Evolutionary conservation across 2,329 filamentous ascomycete genomes (phyloP), one percentile per base, ranked within the genome.

Genomic region (Colletotrichum costaricense): DNA sequence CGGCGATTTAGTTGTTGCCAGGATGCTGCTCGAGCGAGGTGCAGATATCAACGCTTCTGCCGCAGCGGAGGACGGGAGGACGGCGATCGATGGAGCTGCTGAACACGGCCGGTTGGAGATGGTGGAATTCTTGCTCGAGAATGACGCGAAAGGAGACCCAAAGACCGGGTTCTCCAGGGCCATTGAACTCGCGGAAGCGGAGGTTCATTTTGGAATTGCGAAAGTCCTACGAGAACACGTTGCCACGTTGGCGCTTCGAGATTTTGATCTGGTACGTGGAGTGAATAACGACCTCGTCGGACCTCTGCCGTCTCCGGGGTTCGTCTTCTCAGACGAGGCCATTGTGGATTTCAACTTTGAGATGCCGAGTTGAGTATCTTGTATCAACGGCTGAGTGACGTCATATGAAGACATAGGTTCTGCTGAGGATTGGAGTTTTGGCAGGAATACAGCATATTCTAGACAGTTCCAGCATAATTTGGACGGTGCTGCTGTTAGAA

Each of bases 61-160:
- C 8, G 57, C 56, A 2, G 30, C 5, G 1, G 49, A 42, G n/a
- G 8, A 56, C 1, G 57, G 66, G 1, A 14, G 58, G 6, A 69
- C 66, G 12, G 66, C 66, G 1, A 12, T 69, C 2, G 66, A 69
- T 2, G 58, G 57, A 8, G 66, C 66, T 6, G 66, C 66, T 3
- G 66, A 63, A 2, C 30, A 56, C 4, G 66, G 66, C 16, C 42
- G 58, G 2, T 2, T 69, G 12, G 58, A 69, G 4, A 63, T 63
- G 58, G 42, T 69, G 0, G 5, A 28, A 14, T 35, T 63, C 12
- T 8, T 69, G n/a, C 19, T 69, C 4, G 16, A 30, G 1, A 12
- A 4, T n/a, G 52, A 35, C 12, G 52, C 33, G 0, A 28, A 16
- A 42, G 22, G 24, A 8, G 24, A 57, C 4, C 5, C 11, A 0